Base-by-base conservation (phyloP, 2,329 filamentous ascomycete species). In the Gnomoniopsis sp. region DNA sequence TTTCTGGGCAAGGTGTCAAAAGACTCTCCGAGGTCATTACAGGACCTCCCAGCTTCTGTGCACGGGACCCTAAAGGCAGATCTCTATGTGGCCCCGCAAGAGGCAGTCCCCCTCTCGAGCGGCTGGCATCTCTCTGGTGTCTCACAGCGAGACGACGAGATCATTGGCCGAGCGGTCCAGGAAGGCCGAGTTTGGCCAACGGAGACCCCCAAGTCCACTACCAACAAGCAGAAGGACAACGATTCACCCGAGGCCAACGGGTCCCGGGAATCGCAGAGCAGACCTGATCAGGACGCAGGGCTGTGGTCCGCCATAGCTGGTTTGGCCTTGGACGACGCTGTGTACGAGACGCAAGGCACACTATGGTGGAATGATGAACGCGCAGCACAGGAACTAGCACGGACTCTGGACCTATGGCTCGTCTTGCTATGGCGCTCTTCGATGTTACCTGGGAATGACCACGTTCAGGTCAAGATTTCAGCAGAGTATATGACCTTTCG, bases 401-500 rank as follows among this genome's bases (percentile, higher is more conserved):
- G 14, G 38, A 6, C 6, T 17, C 38, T 43, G 38, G 12, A n/a
- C 38, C 38, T 17, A 17, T 17, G 10, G 8, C 10, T 21, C 26
- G 33, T 30, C 55, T 34, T 8, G 30, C 23, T 41, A 8, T 47
- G 15, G 21, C 38, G n/a, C n/a, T n/a, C n/a, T n/a, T n/a, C n/a
- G n/a, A n/a, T n/a, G n/a, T n/a, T n/a, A n/a, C n/a, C 38, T 8
- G 22, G 14, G 2, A 54, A 7, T n/a, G n/a, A n/a, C n/a, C n/a
- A n/a, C n/a, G 59, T 41, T n/a, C 62, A 19, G 49, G 26, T 19
- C 74, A 68, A 64, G 2, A 75, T 76, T 2, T 67, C 66, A 26
- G 75, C 77, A 0, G 74, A 82, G 51, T 75, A 82, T 62, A 74
- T 81, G 1, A 77, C 78, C 0, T 83, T 84, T 58, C 67, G 81